Conservation (phyloP, 495 filamentous ascomycete species). For the Extremus antarcticus region DNA sequence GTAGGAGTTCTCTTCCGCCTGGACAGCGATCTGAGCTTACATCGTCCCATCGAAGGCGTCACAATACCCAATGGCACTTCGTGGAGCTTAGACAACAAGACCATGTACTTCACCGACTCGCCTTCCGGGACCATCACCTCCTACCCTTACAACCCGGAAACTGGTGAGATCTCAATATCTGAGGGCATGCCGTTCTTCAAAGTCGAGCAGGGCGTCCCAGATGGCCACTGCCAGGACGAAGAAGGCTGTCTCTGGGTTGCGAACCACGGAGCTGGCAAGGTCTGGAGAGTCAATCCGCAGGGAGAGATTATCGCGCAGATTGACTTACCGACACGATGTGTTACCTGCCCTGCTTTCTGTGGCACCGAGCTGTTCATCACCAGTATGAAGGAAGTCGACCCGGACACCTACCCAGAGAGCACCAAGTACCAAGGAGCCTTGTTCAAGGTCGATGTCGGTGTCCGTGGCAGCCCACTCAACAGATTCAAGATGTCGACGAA, state of each 20-base stretch:
- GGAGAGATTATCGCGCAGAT: slow-evolving; percentile 32
- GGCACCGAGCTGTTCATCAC: slow-evolving; percentile 33
- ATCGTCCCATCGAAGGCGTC: slow-evolving; percentile 49
- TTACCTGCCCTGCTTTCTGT: slow-evolving; percentile 30
- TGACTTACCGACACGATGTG: slow-evolving; percentile 26
- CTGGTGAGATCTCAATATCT: slow-evolving; percentile 43
- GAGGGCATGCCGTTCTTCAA: slow-evolving; percentile 60
- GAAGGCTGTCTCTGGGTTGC: slow-evolving; percentile 34
- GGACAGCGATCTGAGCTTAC: slow-evolving; percentile 48
- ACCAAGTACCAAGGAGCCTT: slow-evolving; percentile 26
- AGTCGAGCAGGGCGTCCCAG: slow-evolving; percentile 32
- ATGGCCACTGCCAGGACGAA: slow-evolving; percentile 37
- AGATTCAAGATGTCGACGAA: slow-evolving; percentile 12
- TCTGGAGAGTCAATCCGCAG: slow-evolving; percentile 25
- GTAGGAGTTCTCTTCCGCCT: slow-evolving; percentile 49
- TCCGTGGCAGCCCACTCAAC: slow-evolving; percentile 20
- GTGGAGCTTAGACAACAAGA: slow-evolving; percentile 56
- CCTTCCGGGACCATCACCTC: slow-evolving; percentile 59
- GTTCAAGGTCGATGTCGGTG: slow-evolving; percentile 32
- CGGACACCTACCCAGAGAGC: slow-evolving; percentile 22
- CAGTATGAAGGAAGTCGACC: slow-evolving; percentile 27
- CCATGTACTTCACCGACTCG: slow-evolving; percentile 70
- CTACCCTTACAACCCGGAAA: slow-evolving; percentile 58
- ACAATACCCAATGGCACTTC: slow-evolving; percentile 83
- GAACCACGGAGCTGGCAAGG: slow-evolving; percentile 27